Conservation (phyloP, 2,329 filamentous ascomycete genomes). For the Exserohilum rostratum region DNA sequence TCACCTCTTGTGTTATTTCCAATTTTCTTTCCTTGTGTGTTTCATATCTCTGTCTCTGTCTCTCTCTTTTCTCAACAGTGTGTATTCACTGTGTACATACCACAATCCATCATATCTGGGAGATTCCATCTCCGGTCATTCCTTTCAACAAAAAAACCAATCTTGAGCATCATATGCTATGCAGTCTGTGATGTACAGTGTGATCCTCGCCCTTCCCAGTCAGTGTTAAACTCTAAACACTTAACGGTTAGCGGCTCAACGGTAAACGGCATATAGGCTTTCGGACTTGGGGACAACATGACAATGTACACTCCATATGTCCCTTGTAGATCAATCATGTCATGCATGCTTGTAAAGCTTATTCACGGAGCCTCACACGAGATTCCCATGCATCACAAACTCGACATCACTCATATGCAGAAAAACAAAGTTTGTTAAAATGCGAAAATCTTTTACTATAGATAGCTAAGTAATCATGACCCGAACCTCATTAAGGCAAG, state of each 20-base stretch:
- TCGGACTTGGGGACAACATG: too few relatives aligned
- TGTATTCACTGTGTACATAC: constrained; percentile 1
- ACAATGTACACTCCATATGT: too few relatives aligned
- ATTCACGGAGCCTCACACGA: too few relatives aligned
- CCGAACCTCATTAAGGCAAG: constrained; percentile 9
- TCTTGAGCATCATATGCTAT: background rate
- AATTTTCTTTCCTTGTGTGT: background rate
- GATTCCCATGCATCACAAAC: background rate
- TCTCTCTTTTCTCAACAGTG: background rate
- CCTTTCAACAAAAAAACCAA: background rate
- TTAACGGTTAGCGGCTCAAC: too few relatives aligned
- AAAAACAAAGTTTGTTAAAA: background rate
- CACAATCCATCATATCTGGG: background rate
- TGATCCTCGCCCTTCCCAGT: too few relatives aligned
- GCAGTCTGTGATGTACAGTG: background rate
- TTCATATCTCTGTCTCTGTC: too few relatives aligned
- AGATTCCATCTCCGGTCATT: background rate
- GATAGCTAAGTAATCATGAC: constrained; percentile 11
- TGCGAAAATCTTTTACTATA: constrained; percentile 17
- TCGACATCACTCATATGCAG: background rate
- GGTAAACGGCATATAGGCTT: too few relatives aligned
- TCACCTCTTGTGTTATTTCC: constrained; percentile 4
- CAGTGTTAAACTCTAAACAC: too few relatives aligned
- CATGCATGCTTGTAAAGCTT: too few relatives aligned
- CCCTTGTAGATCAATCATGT: too few relatives aligned